phyloP scores from a whole-genome alignment of 1,139 yeast genomes.

The Scheffersomyces insectosa region DNA sequence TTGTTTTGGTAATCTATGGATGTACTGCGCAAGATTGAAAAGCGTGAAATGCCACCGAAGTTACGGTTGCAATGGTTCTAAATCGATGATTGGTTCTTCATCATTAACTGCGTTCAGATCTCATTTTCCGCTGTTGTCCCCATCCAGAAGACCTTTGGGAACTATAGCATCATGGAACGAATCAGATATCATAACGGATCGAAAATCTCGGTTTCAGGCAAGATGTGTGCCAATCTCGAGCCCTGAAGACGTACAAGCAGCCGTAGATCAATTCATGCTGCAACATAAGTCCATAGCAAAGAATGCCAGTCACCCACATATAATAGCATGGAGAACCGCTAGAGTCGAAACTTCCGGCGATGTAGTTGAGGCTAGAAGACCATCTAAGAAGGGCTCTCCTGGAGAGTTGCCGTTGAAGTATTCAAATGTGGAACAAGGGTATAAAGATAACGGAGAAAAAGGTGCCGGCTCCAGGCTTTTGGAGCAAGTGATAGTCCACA shows the following conservation, averaged over 20 bases:
- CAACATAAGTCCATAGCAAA: constrained; percentile 42
- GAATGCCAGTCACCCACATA: constrained; percentile 65
- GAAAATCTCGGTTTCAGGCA: constrained; percentile 66
- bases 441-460: constrained; percentile 62
- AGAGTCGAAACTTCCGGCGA: constrained; percentile 8
- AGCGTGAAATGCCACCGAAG: too few species aligned
- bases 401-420: constrained; percentile 2
- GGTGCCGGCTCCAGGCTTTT: constrained; percentile 62
- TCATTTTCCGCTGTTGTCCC: too few species aligned
- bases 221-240: constrained; percentile 42
- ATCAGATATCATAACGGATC: constrained; percentile 32
- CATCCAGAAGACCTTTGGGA: neutral
- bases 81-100: too few species aligned
- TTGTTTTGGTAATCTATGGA: too few species aligned
- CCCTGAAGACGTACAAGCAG: constrained; percentile 36
- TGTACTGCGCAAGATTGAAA: too few species aligned
- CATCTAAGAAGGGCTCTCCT: neutral
- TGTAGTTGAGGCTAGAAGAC: constrained; percentile 1
- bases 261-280: constrained; percentile 36
- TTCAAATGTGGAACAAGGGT: constrained; percentile 50
- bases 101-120: too few species aligned
- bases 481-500: constrained; percentile 47
- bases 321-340: constrained; percentile 68
- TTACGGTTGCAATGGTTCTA: too few species aligned
- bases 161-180: constrained; percentile 27